A percentile compares a stretch with the other conserved stretches of the same genome.
These are phyloP conservation scores for Dactylonectria macrodidyma DNA, from an alignment of 2,329 filamentous ascomycete species.

Conservation along the genomic window DNA sequence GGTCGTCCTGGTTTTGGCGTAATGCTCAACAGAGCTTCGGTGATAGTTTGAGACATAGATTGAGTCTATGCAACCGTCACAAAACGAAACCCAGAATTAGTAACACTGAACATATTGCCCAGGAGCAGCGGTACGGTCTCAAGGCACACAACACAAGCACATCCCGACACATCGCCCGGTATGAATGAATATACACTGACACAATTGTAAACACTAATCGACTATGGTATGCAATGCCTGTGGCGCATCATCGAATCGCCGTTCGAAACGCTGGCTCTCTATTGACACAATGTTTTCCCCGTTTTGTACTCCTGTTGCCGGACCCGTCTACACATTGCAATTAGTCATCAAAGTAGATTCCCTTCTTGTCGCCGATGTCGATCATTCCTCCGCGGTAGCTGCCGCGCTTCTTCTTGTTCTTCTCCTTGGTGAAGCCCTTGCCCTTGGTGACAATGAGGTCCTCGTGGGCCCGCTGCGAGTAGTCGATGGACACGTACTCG, in stretches of 20 bases:
- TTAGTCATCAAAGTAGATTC: conserved; percentile 95
- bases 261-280: conserved; percentile 29
- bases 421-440: conserved; percentile 99
- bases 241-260: conserved; percentile 19
- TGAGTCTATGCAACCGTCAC: too few relatives aligned
- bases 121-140: neutral
- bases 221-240: conserved; percentile 23
- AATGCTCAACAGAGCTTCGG: neutral
- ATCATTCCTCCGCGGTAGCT: conserved; percentile 92
- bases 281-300: conserved; percentile 19
- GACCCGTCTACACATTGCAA: neutral
- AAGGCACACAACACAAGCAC: neutral
- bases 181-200: neutral
- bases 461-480: conserved; percentile 89
- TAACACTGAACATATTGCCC: neutral
- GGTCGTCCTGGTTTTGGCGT: too few relatives aligned
- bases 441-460: conserved; percentile 93
- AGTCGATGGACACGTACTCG: conserved; percentile 86
- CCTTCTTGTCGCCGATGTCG: conserved; percentile 85
- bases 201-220: conserved; percentile 17
- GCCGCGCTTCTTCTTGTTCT: conserved; percentile 98
- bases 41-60: neutral
- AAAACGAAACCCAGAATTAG: neutral
- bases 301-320: conserved; percentile 12
- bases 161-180: too few relatives aligned